Evolutionary conservation across 2,329 filamentous ascomycete species (phyloP).

Genomic region (Tolypocladium nubicola): DNA sequence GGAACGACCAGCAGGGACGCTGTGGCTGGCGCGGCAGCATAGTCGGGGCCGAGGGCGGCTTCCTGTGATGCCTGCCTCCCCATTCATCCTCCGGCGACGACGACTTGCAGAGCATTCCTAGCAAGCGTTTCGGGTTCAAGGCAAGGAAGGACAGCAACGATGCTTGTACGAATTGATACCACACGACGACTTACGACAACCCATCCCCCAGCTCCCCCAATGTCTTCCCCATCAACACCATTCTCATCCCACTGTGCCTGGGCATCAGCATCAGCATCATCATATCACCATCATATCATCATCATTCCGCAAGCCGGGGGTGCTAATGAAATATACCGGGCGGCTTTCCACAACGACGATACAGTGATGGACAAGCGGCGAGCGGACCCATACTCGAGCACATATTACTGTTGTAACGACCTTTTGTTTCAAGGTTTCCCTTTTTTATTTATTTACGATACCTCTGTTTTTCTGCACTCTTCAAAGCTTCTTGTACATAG

Average conservation of each 20-base stretch:
- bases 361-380: background rate
- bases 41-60: conserved; percentile 44
- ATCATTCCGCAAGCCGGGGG: background rate
- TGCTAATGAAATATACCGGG: background rate
- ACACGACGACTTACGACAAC: background rate
- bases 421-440: background rate
- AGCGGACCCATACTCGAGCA: background rate
- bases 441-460: background rate
- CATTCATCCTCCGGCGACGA: background rate
- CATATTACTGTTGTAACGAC: background rate
- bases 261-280: background rate
- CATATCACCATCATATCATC: no score
- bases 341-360: background rate
- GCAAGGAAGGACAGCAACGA: background rate
- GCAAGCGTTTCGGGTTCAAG: background rate
- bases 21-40: conserved; percentile 49
- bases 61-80: conserved; percentile 29
- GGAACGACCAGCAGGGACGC: conserved; percentile 27
- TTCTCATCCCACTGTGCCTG: background rate
- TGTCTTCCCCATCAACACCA: background rate
- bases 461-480: background rate
- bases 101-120: background rate
- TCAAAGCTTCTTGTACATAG: background rate
- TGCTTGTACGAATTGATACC: conserved; percentile 1
- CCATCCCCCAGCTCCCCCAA: background rate